A percentile compares a stretch with the other conserved stretches of the same genome.
Evolutionary conservation across 148 eudicot species (phyloP).

Genomic region (Chenopodium quinoa): DNA sequence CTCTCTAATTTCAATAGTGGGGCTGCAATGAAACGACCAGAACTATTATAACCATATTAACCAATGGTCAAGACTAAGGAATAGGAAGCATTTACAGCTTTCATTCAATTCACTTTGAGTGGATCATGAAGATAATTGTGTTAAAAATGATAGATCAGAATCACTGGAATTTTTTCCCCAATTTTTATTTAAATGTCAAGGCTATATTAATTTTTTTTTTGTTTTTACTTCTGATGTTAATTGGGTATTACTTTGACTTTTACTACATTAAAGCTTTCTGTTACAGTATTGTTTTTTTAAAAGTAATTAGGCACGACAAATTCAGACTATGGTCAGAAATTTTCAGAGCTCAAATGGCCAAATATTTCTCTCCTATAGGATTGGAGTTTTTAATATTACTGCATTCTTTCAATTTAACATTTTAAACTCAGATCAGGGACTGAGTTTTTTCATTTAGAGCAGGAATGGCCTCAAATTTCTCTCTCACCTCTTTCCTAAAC

Average conservation of each 20-base stretch:
- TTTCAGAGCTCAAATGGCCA: background rate
- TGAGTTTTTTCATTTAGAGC: background rate
- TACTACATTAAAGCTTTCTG: no score
- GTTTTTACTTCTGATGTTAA: background rate
- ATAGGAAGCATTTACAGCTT: background rate
- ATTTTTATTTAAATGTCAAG: no score
- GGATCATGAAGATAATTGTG: background rate
- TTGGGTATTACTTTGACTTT: no score
- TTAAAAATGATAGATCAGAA: background rate
- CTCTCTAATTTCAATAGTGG: background rate
- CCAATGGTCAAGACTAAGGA: no score
- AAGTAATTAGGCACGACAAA: no score
- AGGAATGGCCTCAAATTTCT: background rate
- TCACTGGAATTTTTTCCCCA: no score
- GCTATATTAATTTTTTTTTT: no score
- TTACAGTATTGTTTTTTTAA: no score
- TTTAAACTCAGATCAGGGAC: background rate
- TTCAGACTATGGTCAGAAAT: background rate
- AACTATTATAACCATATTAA: no score
- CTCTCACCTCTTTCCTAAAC: background rate
- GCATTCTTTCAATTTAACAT: background rate
- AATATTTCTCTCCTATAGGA: background rate
- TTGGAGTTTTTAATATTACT: background rate
- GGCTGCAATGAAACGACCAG: background rate
- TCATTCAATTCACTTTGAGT: no score